Conservation (phyloP, 2,329 filamentous ascomycete species). For the Cytospora mali region DNA sequence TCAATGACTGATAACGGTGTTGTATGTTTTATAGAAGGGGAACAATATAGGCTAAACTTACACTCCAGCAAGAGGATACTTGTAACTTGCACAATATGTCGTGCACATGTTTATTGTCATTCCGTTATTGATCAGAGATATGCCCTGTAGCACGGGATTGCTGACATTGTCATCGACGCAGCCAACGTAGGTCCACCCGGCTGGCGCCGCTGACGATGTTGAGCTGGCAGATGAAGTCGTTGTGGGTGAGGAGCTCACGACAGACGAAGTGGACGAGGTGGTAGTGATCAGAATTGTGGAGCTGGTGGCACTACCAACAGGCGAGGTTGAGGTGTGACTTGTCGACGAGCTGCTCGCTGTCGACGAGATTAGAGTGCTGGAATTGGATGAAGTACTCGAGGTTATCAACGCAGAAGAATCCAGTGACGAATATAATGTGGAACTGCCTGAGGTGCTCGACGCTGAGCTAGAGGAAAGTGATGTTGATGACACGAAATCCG, state of each 20-base stretch:
- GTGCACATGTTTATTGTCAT: constrained; percentile 29
- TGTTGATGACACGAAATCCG: too few relatives aligned
- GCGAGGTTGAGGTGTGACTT: background rate
- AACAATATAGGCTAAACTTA: background rate
- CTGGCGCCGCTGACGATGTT: background rate
- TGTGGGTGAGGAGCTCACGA: background rate
- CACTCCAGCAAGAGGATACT: constrained; percentile 28
- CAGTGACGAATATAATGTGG: background rate
- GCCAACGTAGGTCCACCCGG: constrained; percentile 12
- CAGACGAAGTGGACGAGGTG: background rate
- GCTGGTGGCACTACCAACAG: background rate
- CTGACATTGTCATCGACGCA: constrained; percentile 25
- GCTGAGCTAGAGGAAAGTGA: background rate
- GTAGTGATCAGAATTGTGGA: background rate
- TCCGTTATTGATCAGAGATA: constrained; percentile 13
- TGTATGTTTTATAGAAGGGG: rapidly evolving
- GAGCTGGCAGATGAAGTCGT: background rate
- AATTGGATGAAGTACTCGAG: background rate
- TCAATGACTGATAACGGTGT: background rate
- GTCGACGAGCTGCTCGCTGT: too few relatives aligned
- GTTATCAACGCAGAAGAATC: background rate
- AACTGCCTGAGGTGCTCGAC: background rate
- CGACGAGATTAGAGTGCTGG: background rate
- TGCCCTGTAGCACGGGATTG: constrained; percentile 31
- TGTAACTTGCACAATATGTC: constrained; percentile 19